phyloP scores from a whole-genome alignment of 768 basidiomycete species.

The Phlebiopsis gigantea region DNA sequence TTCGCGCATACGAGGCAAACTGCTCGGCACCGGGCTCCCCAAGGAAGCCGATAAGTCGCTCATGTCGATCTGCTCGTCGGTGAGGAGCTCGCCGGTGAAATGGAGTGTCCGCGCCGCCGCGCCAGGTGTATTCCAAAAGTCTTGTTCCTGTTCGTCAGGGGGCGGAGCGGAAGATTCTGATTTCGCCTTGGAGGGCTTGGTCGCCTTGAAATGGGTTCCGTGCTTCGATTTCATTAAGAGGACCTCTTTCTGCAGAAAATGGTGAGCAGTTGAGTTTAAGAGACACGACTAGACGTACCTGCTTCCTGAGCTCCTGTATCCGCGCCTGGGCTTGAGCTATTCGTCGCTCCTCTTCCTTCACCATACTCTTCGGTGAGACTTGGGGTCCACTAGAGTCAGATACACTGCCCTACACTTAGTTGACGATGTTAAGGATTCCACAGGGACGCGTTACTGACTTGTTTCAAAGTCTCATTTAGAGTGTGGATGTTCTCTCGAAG shows the following conservation, averaged over 20 bases:
- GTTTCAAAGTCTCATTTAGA: constrained; percentile 31
- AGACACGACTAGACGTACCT: constrained; percentile 21
- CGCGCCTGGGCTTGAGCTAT: constrained; percentile 39
- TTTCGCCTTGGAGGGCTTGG: constrained; percentile 11
- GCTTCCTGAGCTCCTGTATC: constrained; percentile 35
- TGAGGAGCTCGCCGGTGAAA: constrained; percentile 56
- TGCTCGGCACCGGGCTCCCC: constrained; percentile 32
- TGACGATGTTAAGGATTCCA: constrained; percentile 10
- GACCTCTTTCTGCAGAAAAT: constrained; percentile 24
- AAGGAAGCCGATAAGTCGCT: constrained; percentile 37
- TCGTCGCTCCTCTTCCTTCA: constrained; percentile 36
- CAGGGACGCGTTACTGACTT: constrained; percentile 28
- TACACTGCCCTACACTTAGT: constrained; percentile 19
- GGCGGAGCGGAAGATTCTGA: constrained; percentile 18
- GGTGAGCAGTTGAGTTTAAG: background rate
- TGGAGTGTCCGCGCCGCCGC: constrained; percentile 52
- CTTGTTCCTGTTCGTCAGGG: constrained; percentile 42
- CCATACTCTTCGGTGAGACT: constrained; percentile 23
- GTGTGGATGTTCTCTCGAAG: constrained; percentile 31
- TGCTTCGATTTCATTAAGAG: constrained; percentile 18
- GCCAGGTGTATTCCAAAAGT: constrained; percentile 59
- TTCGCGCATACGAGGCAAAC: background rate
- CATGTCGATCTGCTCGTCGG: constrained; percentile 61
- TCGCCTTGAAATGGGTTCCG: background rate
- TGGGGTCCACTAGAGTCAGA: constrained; percentile 20